Percentiles rank a stretch among this genome's conserved stretches.
Evolutionary conservation across 768 basidiomycete genomes (phyloP).

Genomic region (Collybia nuda): DNA sequence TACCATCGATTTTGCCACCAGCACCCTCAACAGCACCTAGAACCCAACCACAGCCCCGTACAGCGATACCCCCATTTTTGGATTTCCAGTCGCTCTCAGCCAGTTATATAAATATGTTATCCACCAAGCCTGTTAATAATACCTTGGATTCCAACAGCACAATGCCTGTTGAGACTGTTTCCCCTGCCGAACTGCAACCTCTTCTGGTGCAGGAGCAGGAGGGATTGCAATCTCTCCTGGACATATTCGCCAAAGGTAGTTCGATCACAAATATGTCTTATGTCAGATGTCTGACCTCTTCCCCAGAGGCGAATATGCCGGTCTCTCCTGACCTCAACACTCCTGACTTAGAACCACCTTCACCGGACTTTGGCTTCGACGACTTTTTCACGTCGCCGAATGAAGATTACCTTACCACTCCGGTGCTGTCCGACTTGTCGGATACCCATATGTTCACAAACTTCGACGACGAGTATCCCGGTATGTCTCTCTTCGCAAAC

Average conservation of each 20-base stretch:
- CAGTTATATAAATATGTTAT: slow-evolving; percentile 72
- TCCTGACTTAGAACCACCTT: background rate
- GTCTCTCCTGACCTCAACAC: slow-evolving; percentile 15
- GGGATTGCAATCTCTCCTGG: slow-evolving; percentile 15
- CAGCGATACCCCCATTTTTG: slow-evolving; percentile 20
- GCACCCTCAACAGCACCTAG: slow-evolving; percentile 60
- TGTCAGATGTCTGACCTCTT: slow-evolving; percentile 6
- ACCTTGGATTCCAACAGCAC: slow-evolving; percentile 29
- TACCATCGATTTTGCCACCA: slow-evolving; percentile 69
- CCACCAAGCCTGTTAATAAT: slow-evolving; percentile 43
- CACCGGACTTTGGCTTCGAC: slow-evolving; percentile 4
- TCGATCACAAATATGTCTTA: slow-evolving; percentile 15
- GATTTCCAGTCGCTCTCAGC: slow-evolving; percentile 53
- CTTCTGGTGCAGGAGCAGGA: slow-evolving; percentile 18
- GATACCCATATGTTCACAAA: slow-evolving; percentile 17
- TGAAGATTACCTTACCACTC: slow-evolving; percentile 18
- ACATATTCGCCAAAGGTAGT: slow-evolving; percentile 14
- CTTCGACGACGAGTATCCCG: slow-evolving; percentile 28
- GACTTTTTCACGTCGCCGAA: background rate
- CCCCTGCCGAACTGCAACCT: slow-evolving; percentile 22
- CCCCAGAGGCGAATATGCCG: slow-evolving; percentile 9
- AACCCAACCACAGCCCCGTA: slow-evolving; percentile 37
- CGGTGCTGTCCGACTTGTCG: slow-evolving; percentile 11
- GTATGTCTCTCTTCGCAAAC: slow-evolving; percentile 24
- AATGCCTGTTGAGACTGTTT: slow-evolving; percentile 22